These are phyloP conservation scores for Sporisorium iseilematis-ciliati DNA, from an alignment of 1,284 basidiomycete species.

Conservation along the genomic window DNA sequence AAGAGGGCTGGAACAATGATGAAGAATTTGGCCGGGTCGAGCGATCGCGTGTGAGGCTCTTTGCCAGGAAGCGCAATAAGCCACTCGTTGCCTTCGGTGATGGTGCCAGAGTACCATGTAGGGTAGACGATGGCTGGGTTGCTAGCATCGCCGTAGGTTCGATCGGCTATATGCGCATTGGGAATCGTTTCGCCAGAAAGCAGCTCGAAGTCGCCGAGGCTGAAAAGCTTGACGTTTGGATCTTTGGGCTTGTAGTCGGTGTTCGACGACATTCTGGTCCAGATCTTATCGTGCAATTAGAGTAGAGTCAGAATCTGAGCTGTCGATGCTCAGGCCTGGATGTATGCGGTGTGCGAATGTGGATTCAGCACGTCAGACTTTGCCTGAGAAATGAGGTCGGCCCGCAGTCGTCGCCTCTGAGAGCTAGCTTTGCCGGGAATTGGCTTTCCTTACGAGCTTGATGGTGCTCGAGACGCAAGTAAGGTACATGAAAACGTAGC, in stretches of 20 bases:
- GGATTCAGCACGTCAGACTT: too few relatives aligned
- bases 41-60: constrained; percentile 19
- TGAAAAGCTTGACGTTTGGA: constrained; percentile 30
- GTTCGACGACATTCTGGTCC: constrained; percentile 8
- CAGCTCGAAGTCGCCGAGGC: constrained; percentile 51
- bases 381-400: too few relatives aligned
- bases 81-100: constrained; percentile 56
- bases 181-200: constrained; percentile 36
- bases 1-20: constrained; percentile 61
- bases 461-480: neutral
- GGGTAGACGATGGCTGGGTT: constrained; percentile 57
- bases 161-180: constrained; percentile 54
- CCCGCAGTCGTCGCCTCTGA: too few relatives aligned
- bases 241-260: constrained; percentile 14
- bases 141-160: constrained; percentile 47
- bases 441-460: neutral
- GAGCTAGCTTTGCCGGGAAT: too few relatives aligned
- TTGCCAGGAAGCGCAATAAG: constrained; percentile 31
- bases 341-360: too few relatives aligned
- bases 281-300: neutral
- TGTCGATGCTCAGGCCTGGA: too few relatives aligned
- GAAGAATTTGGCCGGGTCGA: constrained; percentile 56
- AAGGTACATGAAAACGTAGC: too few relatives aligned
- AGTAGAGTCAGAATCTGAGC: too few relatives aligned
- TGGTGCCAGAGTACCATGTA: constrained; percentile 57